Evolutionary conservation across 2,329 filamentous ascomycete genomes (phyloP).

Genomic region (Beauveria sp.): DNA sequence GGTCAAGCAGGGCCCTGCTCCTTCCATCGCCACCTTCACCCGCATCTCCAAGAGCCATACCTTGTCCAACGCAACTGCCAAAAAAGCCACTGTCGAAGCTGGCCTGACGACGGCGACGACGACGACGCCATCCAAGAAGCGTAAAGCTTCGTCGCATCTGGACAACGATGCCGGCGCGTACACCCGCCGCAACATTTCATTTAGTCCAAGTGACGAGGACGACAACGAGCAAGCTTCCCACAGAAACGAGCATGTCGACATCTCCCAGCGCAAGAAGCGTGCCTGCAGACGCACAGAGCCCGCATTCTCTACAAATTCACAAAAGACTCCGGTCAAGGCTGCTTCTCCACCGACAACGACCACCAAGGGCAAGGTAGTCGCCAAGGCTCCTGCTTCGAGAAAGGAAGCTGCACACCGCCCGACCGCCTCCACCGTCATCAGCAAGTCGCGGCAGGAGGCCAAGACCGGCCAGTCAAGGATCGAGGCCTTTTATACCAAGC

Average conservation of each 20-base stretch:
- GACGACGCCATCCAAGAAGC: conserved; percentile 4
- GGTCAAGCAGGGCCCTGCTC: conserved; percentile 14
- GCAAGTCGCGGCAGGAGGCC: conserved; percentile 22
- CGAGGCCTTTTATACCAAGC: conserved; percentile 33
- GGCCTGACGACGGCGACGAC: not conserved
- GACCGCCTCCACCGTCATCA: conserved; percentile 23
- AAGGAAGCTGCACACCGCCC: conserved; percentile 23
- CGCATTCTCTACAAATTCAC: not conserved
- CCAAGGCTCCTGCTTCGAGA: conserved; percentile 22
- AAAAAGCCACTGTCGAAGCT: not conserved
- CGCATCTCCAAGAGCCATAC: conserved; percentile 38
- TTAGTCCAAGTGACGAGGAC: conserved; percentile 6
- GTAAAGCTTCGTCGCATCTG: not conserved
- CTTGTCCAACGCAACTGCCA: conserved; percentile 15
- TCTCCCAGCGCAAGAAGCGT: conserved; percentile 4
- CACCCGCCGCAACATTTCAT: conserved; percentile 2
- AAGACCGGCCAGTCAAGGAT: conserved; percentile 28
- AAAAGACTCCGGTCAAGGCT: not conserved
- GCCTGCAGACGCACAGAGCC: conserved; percentile 5
- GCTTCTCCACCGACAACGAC: not conserved
- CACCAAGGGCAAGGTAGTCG: conserved; percentile 24
- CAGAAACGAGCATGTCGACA: not conserved
- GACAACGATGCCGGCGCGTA: not conserved
- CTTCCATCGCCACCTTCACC: conserved; percentile 35
- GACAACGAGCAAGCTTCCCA: not conserved